Evolutionary conservation across 2,329 filamentous ascomycete genomes (phyloP).

Genomic region (Trichoderma citrinoviride): DNA sequence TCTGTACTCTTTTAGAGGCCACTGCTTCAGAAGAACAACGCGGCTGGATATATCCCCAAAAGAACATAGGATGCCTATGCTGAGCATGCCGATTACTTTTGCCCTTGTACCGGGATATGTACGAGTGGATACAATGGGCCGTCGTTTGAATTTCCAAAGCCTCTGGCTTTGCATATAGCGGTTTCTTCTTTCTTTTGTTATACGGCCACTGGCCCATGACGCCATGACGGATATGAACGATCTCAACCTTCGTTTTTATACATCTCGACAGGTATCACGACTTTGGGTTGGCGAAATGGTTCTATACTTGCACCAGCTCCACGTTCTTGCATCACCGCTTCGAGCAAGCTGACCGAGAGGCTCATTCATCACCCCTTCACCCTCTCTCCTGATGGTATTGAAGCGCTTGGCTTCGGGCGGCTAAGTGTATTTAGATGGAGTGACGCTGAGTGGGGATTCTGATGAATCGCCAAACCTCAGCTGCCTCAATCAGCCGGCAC

Average conservation of each 20-base stretch:
- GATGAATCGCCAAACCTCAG: neutral
- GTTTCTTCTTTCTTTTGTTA: conserved; percentile 15
- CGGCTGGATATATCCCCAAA: conserved; percentile 35
- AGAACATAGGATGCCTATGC: conserved; percentile 24
- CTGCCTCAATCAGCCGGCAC: neutral
- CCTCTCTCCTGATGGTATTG: neutral
- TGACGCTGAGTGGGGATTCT: neutral
- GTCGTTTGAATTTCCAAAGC: conserved; percentile 24
- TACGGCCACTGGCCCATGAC: conserved; percentile 20
- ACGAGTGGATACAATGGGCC: conserved; percentile 25
- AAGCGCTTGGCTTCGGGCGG: neutral
- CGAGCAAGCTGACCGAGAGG: neutral
- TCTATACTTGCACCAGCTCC: neutral
- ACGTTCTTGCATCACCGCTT: neutral
- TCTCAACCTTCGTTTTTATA: conserved; percentile 25
- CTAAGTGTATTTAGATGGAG: neutral
- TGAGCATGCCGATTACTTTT: conserved; percentile 25
- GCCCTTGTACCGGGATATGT: conserved; percentile 29
- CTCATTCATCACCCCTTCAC: neutral
- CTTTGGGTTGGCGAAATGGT: conserved; percentile 25
- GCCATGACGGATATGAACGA: conserved; percentile 25
- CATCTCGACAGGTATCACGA: conserved; percentile 32
- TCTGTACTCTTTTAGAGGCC: neutral
- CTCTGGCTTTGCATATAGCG: conserved; percentile 12
- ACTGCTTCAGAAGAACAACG: conserved; percentile 26